phyloP scores from a whole-genome alignment of 2,329 filamentous ascomycete genomes.

The Hypocreales sp. region DNA sequence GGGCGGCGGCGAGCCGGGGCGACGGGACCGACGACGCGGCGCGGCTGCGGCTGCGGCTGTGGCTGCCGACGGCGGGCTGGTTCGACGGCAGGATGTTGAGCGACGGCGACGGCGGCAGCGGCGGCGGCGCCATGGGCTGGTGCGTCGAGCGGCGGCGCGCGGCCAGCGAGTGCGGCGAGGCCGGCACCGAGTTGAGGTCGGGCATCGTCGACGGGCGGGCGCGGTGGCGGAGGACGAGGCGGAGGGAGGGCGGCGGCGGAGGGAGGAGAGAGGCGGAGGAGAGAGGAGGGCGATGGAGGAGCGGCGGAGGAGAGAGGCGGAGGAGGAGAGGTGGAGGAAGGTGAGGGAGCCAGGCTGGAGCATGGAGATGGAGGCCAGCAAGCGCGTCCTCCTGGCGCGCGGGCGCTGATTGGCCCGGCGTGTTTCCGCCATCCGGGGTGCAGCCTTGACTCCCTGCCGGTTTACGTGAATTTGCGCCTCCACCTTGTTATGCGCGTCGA shows the following conservation, averaged over 20 bases:
- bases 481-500: too few species aligned
- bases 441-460: too few species aligned
- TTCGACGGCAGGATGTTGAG: conserved; percentile 44
- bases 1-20: conserved; percentile 5
- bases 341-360: too few species aligned
- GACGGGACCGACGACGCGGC: conserved; percentile 16
- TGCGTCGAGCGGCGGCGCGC: conserved; percentile 25
- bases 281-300: background rate
- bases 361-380: too few species aligned
- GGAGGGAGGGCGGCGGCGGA: background rate
- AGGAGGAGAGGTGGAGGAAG: too few species aligned
- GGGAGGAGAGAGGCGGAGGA: background rate
- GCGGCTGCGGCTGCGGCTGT: conserved; percentile 4
- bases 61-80: conserved; percentile 29
- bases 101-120: conserved; percentile 22
- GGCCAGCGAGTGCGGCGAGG: conserved; percentile 29
- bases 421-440: too few species aligned
- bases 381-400: too few species aligned
- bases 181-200: conserved; percentile 39
- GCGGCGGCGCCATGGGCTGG: conserved; percentile 25
- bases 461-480: too few species aligned
- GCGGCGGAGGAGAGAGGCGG: too few species aligned
- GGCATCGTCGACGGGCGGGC: too few species aligned
- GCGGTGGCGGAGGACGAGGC: background rate
- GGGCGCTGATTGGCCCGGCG: too few species aligned